These are phyloP conservation scores for Mycocentrospora acerina DNA, from an alignment of 2,329 filamentous ascomycete species.

Conservation along the genomic window DNA sequence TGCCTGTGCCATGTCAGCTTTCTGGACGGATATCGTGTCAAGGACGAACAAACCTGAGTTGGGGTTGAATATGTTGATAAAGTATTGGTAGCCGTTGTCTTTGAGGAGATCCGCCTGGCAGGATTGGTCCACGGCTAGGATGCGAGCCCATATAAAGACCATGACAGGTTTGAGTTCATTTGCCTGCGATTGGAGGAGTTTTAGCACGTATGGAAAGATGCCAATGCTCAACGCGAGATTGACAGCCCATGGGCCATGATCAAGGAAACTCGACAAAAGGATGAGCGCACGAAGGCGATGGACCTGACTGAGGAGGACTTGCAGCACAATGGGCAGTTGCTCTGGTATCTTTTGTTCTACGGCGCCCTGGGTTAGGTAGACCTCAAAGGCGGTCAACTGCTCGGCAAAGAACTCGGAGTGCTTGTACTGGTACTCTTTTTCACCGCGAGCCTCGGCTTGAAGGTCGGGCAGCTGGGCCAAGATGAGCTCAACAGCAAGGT, in stretches of 20 bases:
- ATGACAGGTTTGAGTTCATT: slow-evolving; percentile 95
- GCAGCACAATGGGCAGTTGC: slow-evolving; percentile 92
- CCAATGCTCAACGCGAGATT: slow-evolving; percentile 95
- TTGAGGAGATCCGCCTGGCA: slow-evolving; percentile 94
- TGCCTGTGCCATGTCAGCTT: slow-evolving; percentile 44
- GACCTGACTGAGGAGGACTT: slow-evolving; percentile 93
- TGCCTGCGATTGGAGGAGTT: slow-evolving; percentile 91
- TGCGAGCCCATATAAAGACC: slow-evolving; percentile 98
- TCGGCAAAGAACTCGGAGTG: slow-evolving; percentile 97
- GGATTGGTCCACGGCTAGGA: slow-evolving; percentile 90
- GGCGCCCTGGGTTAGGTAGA: slow-evolving; percentile 84
- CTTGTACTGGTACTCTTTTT: slow-evolving; percentile 83
- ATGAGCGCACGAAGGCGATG: slow-evolving; percentile 90
- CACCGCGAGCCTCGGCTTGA: slow-evolving; percentile 71
- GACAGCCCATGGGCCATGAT: slow-evolving; percentile 97
- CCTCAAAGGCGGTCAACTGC: slow-evolving; percentile 94
- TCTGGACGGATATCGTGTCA: too few species aligned
- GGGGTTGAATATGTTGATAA: slow-evolving; percentile 87
- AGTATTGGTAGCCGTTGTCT: slow-evolving; percentile 96
- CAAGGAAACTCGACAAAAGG: slow-evolving; percentile 86
- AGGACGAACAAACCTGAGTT: slow-evolving; percentile 60
- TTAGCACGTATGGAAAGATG: slow-evolving; percentile 98
- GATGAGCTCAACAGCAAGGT: slow-evolving; percentile 93
- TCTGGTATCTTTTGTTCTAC: slow-evolving; percentile 86
- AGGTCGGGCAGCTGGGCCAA: slow-evolving; percentile 84